Base-by-base conservation (phyloP, 495 filamentous ascomycete species). In the Friedmanniomyces endolithicus region DNA sequence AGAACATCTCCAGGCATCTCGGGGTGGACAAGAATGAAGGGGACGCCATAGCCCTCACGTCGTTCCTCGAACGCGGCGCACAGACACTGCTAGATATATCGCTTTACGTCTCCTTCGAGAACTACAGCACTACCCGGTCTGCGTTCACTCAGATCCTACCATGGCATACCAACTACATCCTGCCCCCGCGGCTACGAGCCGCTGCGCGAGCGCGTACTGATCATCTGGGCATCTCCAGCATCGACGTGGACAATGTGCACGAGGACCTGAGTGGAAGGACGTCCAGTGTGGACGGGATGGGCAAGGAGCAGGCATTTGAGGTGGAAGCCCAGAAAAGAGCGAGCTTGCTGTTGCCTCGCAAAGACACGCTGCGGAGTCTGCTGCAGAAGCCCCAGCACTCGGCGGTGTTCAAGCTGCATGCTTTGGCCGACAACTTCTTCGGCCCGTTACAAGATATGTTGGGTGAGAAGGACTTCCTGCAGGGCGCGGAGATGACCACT, bases 41-140 rank as follows among this genome's bases (percentile, higher is more conserved):
- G 25, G 46, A 60, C 31, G 14, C 33, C 11, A 60, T 43, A 31
- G 60, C 60, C 20, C n/a, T 53, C 25, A 27, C 57, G 16, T 49
- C 63, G 14, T 63, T 67, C 53, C 49, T 72, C 8, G 23, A 62
- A 33, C 51, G 59, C 27, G 48, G 57, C 17, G 68, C 61, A 4
- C 56, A 43, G 22, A 65, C 65, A 11, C 60, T 72, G 34, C 44
- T 72, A 11, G 68, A 68, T 57, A 62, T 68, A 45, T 67, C 63
- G 39, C 83, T 98, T 60, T 97, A 92, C 70, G 82, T 89, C 64
- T 92, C 87, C 37, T 83, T 81, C 58, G 78, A 84, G 55, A 96
- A 95, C 70, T 98, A 89, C 74, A 63, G 69, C 46, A 66, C 73
- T 35, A 94, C 87, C 33, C 81, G 85, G 8, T 86, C 88, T 9